phyloP scores from a whole-genome alignment of 1,139 yeast genomes.

The Saccharomyces hybrid region DNA sequence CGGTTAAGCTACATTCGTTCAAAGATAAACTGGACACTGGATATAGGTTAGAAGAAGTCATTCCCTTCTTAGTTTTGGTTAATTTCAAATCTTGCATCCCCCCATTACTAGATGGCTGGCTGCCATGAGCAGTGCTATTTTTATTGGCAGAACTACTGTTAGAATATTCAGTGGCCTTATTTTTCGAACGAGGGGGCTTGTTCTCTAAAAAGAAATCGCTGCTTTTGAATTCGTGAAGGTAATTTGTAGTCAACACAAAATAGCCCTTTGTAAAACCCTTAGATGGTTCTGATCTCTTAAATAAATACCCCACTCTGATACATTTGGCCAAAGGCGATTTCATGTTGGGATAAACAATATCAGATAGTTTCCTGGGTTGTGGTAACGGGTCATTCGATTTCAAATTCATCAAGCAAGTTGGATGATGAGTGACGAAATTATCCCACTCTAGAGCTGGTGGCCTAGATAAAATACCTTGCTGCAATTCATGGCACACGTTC shows the following conservation, averaged over 20 bases:
- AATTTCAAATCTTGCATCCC: neutral
- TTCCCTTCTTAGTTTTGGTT: neutral
- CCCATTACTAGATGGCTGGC: neutral
- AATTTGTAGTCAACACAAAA: constrained; percentile 62
- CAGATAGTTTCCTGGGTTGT: constrained; percentile 41
- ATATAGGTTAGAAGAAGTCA: neutral
- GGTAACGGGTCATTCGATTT: constrained; percentile 42
- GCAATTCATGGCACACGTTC: constrained; percentile 51
- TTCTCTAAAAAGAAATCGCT: constrained; percentile 50
- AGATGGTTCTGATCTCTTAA: constrained; percentile 52
- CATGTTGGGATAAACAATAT: constrained; percentile 43
- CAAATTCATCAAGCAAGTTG: constrained; percentile 35
- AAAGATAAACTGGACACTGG: constrained; percentile 1
- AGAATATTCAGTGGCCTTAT: constrained; percentile 3
- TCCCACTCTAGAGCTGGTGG: constrained; percentile 66
- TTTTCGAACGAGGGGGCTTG: constrained; percentile 8
- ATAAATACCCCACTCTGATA: constrained; percentile 45
- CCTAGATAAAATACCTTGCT: constrained; percentile 53
- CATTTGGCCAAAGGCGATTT: constrained; percentile 45
- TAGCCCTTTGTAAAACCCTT: constrained; percentile 57
- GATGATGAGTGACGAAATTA: constrained; percentile 51
- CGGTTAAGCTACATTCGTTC: neutral
- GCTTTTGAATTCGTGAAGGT: constrained; percentile 60
- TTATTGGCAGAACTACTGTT: neutral
- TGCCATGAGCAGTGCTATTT: neutral